Conservation (phyloP, 2,329 filamentous ascomycete species). For the Gliomastix tumulicola region DNA sequence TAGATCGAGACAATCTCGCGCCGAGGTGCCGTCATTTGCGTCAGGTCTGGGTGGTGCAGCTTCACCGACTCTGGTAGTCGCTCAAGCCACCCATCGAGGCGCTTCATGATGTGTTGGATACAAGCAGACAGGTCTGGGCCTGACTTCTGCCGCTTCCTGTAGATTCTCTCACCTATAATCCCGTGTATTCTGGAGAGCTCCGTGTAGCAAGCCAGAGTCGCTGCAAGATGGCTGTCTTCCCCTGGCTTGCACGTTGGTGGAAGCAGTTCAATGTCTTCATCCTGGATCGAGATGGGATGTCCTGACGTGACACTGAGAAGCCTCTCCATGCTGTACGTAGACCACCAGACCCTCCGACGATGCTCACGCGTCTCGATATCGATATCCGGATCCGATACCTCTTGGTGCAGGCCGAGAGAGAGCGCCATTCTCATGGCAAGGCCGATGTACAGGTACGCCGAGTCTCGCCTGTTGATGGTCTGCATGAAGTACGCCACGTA, state of each 20-base stretch:
- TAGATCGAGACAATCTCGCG: not conserved
- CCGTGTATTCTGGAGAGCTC: constrained; percentile 37
- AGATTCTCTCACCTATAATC: constrained; percentile 1
- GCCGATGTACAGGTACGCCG: constrained; percentile 47
- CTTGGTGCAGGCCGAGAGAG: constrained; percentile 12
- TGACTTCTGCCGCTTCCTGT: constrained; percentile 4
- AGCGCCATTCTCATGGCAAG: constrained; percentile 19
- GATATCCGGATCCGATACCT: constrained; percentile 6
- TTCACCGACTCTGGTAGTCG: not conserved
- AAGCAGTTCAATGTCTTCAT: constrained; percentile 42
- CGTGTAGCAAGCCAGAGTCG: constrained; percentile 43
- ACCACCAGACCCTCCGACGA: constrained; percentile 48
- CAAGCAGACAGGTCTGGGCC: constrained; percentile 2
- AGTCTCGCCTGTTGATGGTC: constrained; percentile 46
- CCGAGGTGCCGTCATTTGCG: too few species aligned
- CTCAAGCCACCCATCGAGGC: not conserved
- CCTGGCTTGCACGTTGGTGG: constrained; percentile 9
- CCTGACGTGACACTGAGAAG: constrained; percentile 47
- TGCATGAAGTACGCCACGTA: constrained; percentile 51
- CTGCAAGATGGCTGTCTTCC: constrained; percentile 19
- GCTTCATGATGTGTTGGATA: constrained; percentile 1
- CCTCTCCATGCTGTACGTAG: constrained; percentile 46
- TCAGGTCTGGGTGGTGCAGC: not conserved
- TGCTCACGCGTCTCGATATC: constrained; percentile 30
- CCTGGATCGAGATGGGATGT: constrained; percentile 45